Conservation (phyloP, 202 grass and related monocot genomes). For the Eragrostis tef region DNA sequence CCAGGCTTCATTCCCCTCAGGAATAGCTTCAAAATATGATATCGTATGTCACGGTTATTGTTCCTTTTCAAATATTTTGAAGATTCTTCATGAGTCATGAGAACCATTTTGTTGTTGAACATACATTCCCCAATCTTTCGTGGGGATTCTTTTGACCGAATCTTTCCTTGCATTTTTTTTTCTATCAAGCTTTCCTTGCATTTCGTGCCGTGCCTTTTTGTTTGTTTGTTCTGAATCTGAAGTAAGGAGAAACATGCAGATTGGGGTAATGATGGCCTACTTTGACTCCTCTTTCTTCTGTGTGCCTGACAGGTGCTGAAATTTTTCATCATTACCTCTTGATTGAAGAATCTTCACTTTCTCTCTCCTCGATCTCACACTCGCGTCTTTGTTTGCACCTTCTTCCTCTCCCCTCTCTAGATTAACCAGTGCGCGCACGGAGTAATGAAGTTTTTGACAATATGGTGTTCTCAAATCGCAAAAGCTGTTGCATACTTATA, state of each 20-base stretch:
- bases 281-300: conserved; percentile 57
- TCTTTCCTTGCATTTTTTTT: too few species aligned
- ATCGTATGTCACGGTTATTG: background rate
- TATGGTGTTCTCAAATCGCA: background rate
- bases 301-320: conserved; percentile 57
- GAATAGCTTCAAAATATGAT: conserved; percentile 63
- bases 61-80: conserved; percentile 10
- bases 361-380: conserved; percentile 48
- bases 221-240: conserved; percentile 43
- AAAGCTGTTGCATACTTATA: background rate
- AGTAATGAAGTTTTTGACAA: background rate
- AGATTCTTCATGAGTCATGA: background rate
- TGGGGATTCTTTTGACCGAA: too few species aligned
- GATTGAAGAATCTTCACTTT: conserved; percentile 53
- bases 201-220: conserved; percentile 39
- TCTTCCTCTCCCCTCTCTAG: background rate
- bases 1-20: conserved; percentile 99
- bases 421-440: too few species aligned
- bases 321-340: conserved; percentile 74
- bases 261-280: conserved; percentile 77
- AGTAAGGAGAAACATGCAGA: conserved; percentile 41
- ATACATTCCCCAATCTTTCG: conserved; percentile 10
- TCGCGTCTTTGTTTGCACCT: background rate
- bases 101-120: background rate
- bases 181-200: background rate